Percentiles rank a stretch among this genome's conserved stretches.
Conservation (phyloP, 345 rosid species). For the Citrus reticulata region DNA sequence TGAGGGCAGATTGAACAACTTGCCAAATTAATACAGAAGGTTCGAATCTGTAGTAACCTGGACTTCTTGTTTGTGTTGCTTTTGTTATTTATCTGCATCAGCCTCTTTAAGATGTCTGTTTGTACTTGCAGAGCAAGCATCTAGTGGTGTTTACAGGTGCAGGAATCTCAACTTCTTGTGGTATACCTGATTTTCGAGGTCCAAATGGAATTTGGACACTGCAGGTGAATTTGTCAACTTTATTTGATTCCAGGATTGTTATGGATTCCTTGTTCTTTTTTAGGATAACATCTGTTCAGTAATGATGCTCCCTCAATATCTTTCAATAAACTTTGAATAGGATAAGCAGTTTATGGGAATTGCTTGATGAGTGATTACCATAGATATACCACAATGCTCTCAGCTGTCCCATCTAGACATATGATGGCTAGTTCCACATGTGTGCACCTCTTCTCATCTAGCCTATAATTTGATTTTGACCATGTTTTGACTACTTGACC, state of each 20-base stretch:
- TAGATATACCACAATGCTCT: not conserved
- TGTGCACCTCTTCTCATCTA: too few species aligned
- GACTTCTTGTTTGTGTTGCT: not conserved
- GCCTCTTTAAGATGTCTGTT: constrained; percentile 29
- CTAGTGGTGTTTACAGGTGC: constrained; percentile 98
- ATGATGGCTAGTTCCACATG: not conserved
- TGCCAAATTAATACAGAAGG: constrained; percentile 54
- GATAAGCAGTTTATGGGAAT: not conserved
- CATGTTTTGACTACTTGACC: not conserved
- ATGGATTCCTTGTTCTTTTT: not conserved
- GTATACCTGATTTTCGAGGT: constrained; percentile 97
- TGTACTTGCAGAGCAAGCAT: constrained; percentile 92
- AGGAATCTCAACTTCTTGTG: constrained; percentile 96
- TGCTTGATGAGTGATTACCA: not conserved
- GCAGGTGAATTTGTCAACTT: constrained; percentile 50
- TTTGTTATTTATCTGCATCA: constrained; percentile 1
- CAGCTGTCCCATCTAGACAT: not conserved
- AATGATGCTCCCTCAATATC: not conserved
- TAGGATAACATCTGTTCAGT: not conserved
- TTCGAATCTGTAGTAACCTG: constrained; percentile 19
- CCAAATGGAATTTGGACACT: constrained; percentile 98
- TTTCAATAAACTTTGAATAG: not conserved
- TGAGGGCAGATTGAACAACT: constrained; percentile 55
- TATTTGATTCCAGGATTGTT: not conserved
- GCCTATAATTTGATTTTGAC: not conserved